Evolutionary conservation across 768 basidiomycete species (phyloP), one percentile per base, ranked within the genome.

Genomic region (Collybia nuda): DNA sequence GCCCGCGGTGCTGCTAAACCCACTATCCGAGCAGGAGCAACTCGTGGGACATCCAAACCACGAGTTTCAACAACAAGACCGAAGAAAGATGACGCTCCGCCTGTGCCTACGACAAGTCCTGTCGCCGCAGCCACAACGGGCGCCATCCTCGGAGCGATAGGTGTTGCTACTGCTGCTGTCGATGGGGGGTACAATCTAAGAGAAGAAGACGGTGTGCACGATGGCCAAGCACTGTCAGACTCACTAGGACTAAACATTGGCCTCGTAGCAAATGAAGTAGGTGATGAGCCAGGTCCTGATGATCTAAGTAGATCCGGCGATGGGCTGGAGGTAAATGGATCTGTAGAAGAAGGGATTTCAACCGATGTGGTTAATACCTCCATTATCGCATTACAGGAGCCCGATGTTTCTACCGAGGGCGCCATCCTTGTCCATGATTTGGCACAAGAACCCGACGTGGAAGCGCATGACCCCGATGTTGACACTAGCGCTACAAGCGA

Each of bases 1-100:
- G 44, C 63, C 5, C 64, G 67, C 28, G 46, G 50, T 44, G 36
- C 22, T 15, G 56, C 26, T 6, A 70, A 68, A 46, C 54, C 66
- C 9, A 47, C 64, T 6, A 47, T 58, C 24, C 59, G 68, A 26
- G 67, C 69, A 39, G 69, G 62, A 6, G 52, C 56, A 6, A 67
- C 63, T 21, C 58, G 66, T 47, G 57, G 65, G 37, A 42, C 65
- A 40, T 22, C 58, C 40, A 53, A 58, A 44, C 43, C 60, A 29
- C 67, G 62, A 44, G 50, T 37, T 29, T 48, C 50, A 26, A 40
- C 52, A 21, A 59, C 59, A 7, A 65, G 60, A 50, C 38, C 61
- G 12, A 70, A 64, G 46, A 55, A 60, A 23, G 43, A 56, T 23
- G 40, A 17, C 14, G 23, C 57, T 2, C 45, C 58, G 23, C 40